These are phyloP conservation scores for Meira nashicola DNA, from an alignment of 1,284 basidiomycete species.

Conservation along the genomic window DNA sequence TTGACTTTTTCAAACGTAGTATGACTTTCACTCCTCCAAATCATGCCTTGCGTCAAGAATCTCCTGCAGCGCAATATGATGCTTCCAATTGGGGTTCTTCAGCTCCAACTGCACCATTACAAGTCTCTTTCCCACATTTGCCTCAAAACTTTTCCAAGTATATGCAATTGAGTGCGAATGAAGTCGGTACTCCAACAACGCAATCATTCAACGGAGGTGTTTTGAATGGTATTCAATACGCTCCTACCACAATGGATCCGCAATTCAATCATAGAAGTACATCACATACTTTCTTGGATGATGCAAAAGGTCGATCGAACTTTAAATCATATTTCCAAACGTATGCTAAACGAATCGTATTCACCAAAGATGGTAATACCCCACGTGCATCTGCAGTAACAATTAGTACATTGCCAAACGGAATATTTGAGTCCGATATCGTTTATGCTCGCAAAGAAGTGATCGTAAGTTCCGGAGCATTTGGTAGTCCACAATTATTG, in stretches of 20 bases:
- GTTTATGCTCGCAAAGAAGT: conserved; percentile 33
- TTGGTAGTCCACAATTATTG: conserved; percentile 47
- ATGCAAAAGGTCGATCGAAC: conserved; percentile 28
- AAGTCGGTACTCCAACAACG: conserved; percentile 27
- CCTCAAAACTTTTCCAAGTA: conserved; percentile 32
- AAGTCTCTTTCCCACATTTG: conserved; percentile 32
- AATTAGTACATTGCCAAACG: conserved; percentile 14
- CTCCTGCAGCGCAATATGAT: conserved; percentile 26
- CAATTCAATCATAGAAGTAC: conserved; percentile 23
- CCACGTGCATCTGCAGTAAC: conserved; percentile 28
- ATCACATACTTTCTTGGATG: conserved; percentile 32
- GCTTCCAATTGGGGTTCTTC: conserved; percentile 20
- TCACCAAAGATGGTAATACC: conserved; percentile 53
- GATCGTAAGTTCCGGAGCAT: conserved; percentile 44
- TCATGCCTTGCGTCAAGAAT: conserved; percentile 22
- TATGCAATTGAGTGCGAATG: conserved; percentile 24
- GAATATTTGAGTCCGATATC: conserved; percentile 14
- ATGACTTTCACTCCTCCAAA: conserved; percentile 26
- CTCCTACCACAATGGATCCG: conserved; percentile 24
- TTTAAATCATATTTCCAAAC: conserved; percentile 39
- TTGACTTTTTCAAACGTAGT: conserved; percentile 29
- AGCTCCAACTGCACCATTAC: conserved; percentile 19
- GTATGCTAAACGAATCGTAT: conserved; percentile 41
- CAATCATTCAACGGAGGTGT: conserved; percentile 39
- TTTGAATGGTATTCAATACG: conserved; percentile 48